phyloP scores from a whole-genome alignment of 495 filamentous ascomycete genomes.

The Annulohypoxylon moriforme region DNA sequence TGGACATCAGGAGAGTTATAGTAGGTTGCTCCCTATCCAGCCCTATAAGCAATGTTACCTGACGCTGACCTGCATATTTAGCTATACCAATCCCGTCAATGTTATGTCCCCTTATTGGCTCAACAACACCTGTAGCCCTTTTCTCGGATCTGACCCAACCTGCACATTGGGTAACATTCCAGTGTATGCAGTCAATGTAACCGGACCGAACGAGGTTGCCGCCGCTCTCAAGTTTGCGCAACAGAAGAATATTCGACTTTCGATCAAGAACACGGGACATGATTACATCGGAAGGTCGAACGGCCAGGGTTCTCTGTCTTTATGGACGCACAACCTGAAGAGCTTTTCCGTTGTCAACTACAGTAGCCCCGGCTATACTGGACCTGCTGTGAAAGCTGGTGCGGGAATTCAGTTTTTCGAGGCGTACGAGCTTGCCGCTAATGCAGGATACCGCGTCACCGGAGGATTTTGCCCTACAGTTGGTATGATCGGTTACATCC shows the following conservation, averaged over 20 bases:
- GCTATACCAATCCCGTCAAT: slow-evolving; percentile 34
- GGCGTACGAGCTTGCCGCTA: background rate
- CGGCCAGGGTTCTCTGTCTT: slow-evolving; percentile 32
- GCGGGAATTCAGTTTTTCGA: background rate
- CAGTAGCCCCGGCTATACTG: background rate
- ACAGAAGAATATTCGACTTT: slow-evolving; percentile 54
- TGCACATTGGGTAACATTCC: slow-evolving; percentile 70
- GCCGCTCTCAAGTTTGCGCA: slow-evolving; percentile 55
- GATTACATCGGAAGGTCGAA: slow-evolving; percentile 55
- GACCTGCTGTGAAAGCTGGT: background rate
- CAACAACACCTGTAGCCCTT: slow-evolving; percentile 53
- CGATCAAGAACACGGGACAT: slow-evolving; percentile 60
- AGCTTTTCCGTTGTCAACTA: background rate
- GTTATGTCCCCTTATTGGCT: slow-evolving; percentile 52
- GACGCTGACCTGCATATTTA: no score
- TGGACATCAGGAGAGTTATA: no score
- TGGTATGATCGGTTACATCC: slow-evolving; percentile 58
- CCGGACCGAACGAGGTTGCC: slow-evolving; percentile 40
- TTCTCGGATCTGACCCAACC: slow-evolving; percentile 27
- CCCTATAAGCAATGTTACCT: no score
- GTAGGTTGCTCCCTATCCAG: no score
- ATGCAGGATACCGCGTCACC: background rate
- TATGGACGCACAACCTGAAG: slow-evolving; percentile 7
- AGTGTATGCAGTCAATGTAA: slow-evolving; percentile 62
- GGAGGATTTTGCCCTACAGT: slow-evolving; percentile 54